phyloP scores from a whole-genome alignment of 169 alveolate species.

The Pseudocohnilembus persalinus region DNA sequence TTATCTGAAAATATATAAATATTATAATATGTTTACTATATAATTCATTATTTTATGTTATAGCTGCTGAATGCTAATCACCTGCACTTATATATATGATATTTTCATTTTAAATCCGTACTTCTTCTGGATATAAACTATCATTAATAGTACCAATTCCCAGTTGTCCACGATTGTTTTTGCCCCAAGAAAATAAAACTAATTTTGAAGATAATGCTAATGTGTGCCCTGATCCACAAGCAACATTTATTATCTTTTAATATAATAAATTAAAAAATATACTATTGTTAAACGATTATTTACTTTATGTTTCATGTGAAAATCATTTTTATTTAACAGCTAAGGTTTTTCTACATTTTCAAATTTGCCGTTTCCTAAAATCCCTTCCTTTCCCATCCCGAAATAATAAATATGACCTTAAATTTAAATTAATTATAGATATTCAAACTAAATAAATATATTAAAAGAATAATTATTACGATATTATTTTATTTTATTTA shows the following conservation, averaged over 20 bases:
- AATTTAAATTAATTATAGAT: no score
- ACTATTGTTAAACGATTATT: conserved; percentile 24
- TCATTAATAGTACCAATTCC: conserved; percentile 78
- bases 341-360: conserved; percentile 13
- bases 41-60: conserved; percentile 29
- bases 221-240: conserved; percentile 87
- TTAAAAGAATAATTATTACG: no score
- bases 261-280: conserved; percentile 32
- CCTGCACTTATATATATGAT: conserved; percentile 15
- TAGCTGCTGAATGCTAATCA: conserved; percentile 46
- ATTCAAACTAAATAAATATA: no score
- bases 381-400: conserved; percentile 50
- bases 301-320: neutral
- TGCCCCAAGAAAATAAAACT: conserved; percentile 82
- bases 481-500: no score
- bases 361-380: conserved; percentile 15
- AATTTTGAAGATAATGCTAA: conserved; percentile 83
- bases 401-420: conserved; percentile 21
- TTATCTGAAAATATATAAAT: no score
- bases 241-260: conserved; percentile 32
- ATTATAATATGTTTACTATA: conserved; percentile 9
- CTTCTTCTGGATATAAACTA: conserved; percentile 29
- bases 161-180: conserved; percentile 85
- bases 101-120: conserved; percentile 9
- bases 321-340: conserved; percentile 6